Evolutionary conservation across 352 stramenopile species (phyloP), one percentile per base, ranked within the genome.

Genomic region (Globisporangium abappressorium): DNA sequence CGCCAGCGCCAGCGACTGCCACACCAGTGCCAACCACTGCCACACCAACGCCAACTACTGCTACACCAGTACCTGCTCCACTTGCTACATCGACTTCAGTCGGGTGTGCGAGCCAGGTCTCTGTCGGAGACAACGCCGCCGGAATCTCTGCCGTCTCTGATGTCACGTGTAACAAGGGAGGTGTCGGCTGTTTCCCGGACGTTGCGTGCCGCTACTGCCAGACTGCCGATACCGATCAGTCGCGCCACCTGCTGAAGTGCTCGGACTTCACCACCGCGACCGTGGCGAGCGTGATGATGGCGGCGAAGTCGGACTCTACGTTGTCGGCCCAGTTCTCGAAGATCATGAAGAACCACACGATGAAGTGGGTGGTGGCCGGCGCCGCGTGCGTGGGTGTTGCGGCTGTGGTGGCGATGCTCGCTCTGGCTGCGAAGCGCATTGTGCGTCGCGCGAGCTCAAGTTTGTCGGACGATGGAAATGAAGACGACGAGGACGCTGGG

Each of bases 361-460:
- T 57, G 53, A 38, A 57, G 53, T 57, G 53, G 53, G 3, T 57
- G 4, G 14, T 57, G 11, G 53, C 24, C 14, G 53, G 22, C 5
- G 53, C 53, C n/a, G 53, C 53, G 53, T 57, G 53, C 26, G 26
- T 57, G 11, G 26, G 53, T 36, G 53, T 57, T n/a, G 26, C 22
- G 4, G 53, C 53, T 9, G 26, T 57, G 9, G 53, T 57, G 24
- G 26, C 53, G n/a, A 57, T 57, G 53, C 11, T 57, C 22, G 53
- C 53, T 36, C 26, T 57, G 12, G 53, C 53, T 36, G 24, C 53
- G 53, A 57, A 36, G 26, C 53, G 53, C 26, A 20, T 57, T 6
- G 53, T 38, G 53, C 24, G 53, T 15, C 22, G 22, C 53, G 20
- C 24, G 53, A 33, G 12, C 53, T 57, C 53, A 4, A 36, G 26